A percentile compares a stretch with the other conserved stretches of the same genome.
Evolutionary conservation across 176 grass and related monocot species (phyloP).

Genomic region (Avena atlantica): DNA sequence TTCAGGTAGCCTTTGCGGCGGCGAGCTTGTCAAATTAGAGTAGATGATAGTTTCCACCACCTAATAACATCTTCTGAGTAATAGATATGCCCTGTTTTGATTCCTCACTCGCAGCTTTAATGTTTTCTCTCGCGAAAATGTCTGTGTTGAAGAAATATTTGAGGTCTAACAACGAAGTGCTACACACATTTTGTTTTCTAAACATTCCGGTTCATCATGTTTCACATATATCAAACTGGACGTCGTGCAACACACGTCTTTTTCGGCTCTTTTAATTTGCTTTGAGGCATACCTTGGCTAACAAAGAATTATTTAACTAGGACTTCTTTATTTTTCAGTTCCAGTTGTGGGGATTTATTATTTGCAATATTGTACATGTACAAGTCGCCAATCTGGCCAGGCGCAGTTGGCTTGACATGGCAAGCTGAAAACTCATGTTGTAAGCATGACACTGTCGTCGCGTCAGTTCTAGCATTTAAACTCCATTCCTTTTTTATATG

Average conservation of each 20-base stretch:
- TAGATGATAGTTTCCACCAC: neutral
- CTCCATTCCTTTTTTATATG: neutral
- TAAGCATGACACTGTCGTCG: neutral
- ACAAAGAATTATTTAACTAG: neutral
- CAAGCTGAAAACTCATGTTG: neutral
- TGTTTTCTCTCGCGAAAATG: neutral
- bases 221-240: neutral
- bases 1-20: no score
- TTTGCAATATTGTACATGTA: neutral
- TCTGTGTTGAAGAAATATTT: neutral
- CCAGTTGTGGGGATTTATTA: neutral
- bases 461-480: conserved; percentile 9
- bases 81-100: neutral
- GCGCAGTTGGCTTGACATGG: neutral
- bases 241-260: conserved; percentile 1
- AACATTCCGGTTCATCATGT: neutral
- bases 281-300: neutral
- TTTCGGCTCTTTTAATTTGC: conserved; percentile 7
- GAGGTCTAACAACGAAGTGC: neutral
- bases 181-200: neutral
- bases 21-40: neutral
- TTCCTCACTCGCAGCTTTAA: neutral
- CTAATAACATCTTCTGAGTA: neutral
- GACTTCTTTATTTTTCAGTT: neutral
- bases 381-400: conserved; percentile 22